These are phyloP conservation scores for Earliella scabrosa DNA, from an alignment of 1,284 basidiomycete species.

Conservation along the genomic window DNA sequence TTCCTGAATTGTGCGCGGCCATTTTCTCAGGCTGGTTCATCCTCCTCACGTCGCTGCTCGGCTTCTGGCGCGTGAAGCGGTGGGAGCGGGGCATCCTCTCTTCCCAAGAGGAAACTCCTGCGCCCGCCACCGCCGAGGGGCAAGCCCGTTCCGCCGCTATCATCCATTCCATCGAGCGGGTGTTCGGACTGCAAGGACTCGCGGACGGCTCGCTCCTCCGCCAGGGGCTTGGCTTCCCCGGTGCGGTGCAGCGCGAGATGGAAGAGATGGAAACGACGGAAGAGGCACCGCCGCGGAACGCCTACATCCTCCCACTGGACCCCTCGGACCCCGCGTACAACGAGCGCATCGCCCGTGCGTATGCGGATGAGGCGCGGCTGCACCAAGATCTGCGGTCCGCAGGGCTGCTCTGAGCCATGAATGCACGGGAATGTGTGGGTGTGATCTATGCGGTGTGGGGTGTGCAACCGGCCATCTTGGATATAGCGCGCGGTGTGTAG, in stretches of 20 bases:
- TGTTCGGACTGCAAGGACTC: conserved; percentile 50
- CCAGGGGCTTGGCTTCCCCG: conserved; percentile 53
- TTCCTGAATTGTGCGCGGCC: background rate
- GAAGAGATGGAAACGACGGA: conserved; percentile 27
- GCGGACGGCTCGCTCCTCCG: conserved; percentile 46
- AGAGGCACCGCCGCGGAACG: conserved; percentile 29
- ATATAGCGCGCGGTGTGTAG: background rate
- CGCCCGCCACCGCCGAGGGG: conserved; percentile 32
- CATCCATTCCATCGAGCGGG: conserved; percentile 44
- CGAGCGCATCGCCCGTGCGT: conserved; percentile 48
- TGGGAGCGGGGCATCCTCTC: conserved; percentile 79
- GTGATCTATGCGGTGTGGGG: background rate
- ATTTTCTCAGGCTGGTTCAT: conserved; percentile 81
- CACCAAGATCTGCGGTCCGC: conserved; percentile 64
- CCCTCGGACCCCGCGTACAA: conserved; percentile 49
- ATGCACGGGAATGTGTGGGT: background rate
- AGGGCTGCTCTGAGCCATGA: conserved; percentile 52
- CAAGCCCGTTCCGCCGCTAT: conserved; percentile 26
- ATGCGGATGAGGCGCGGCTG: conserved; percentile 58
- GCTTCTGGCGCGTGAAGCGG: conserved; percentile 92
- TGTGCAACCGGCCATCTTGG: background rate
- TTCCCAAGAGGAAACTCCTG: conserved; percentile 26
- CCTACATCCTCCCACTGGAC: conserved; percentile 49
- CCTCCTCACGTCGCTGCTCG: conserved; percentile 84
- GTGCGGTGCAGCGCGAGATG: conserved; percentile 31